phyloP scores from a whole-genome alignment of 2,329 filamentous ascomycete genomes.

The Cladosporium sp. region DNA sequence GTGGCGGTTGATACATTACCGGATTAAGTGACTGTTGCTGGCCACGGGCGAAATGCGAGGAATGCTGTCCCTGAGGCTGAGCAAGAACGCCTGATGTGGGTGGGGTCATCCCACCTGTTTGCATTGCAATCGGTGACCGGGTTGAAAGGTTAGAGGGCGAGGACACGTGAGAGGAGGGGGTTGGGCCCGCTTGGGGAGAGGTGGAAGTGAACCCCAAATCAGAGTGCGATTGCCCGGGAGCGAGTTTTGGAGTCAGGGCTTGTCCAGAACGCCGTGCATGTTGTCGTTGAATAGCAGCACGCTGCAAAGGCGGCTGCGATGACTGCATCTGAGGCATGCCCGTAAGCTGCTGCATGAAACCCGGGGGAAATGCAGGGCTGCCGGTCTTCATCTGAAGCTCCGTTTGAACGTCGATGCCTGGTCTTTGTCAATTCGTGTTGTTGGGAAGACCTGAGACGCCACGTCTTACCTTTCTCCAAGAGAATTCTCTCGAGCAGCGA shows the following conservation, averaged over 20 bases:
- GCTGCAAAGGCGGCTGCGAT: constrained; percentile 60
- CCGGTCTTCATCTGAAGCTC: constrained; percentile 91
- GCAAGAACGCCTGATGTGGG: constrained; percentile 52
- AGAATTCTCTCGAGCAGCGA: constrained; percentile 92
- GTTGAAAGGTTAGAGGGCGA: constrained; percentile 57
- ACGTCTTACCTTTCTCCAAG: constrained; percentile 94
- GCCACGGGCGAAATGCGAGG: constrained; percentile 34
- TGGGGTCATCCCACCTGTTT: constrained; percentile 59
- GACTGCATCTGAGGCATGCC: constrained; percentile 53
- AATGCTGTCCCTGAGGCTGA: constrained; percentile 46
- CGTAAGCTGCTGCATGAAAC: constrained; percentile 52
- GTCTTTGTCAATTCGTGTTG: constrained; percentile 14
- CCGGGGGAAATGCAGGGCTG: constrained; percentile 73
- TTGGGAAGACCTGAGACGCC: not conserved
- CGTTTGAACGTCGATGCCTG: constrained; percentile 94
- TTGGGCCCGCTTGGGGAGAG: constrained; percentile 74
- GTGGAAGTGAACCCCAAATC: constrained; percentile 44
- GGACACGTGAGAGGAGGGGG: constrained; percentile 72
- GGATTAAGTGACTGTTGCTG: constrained; percentile 43
- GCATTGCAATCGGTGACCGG: constrained; percentile 58
- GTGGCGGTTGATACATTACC: constrained; percentile 40
- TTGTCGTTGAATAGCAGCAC: constrained; percentile 76
- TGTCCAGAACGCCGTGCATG: constrained; percentile 34
- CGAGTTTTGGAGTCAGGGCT: constrained; percentile 30
- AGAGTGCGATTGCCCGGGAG: constrained; percentile 37